Evolutionary conservation across 2,329 filamentous ascomycete genomes (phyloP), one percentile per base, ranked within the genome.

Genomic region (Xylaria sp.): DNA sequence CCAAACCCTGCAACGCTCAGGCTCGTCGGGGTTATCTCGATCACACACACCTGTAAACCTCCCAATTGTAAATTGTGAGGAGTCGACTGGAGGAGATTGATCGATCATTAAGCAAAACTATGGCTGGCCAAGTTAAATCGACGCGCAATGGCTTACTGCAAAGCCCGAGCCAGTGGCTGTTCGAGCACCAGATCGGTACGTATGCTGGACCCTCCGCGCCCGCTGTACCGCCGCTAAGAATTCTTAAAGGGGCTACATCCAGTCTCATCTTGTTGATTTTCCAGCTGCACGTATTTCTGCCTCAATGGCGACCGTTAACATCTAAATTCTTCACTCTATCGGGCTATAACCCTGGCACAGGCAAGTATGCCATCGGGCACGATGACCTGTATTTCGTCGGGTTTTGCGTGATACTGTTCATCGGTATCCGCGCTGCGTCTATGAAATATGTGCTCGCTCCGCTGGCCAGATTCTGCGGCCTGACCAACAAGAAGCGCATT

Each of bases 381-480:
- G 90, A 96, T 76, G 95, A 98, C 81, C 80, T 89, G 69, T 92
- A 90, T 78, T 88, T 94, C 75, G 88, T 97, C 50, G 78, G 86
- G 9, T 91, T 92, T 75, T 94, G 90, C 83, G 88, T 96, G 72
- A 85, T 97, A 64, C 86, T 93, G 60, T 94, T 97, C 78, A 97
- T 92, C 3, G 94, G 92, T 12, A 85, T 97, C 61, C 90, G 95
- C 68, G 94, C 93, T 34, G 89, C 88, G 58, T 85, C 88, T 61
- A 97, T 98, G 88, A 93, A 97, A 78, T 96, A 97, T 81, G 77
- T 96, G n/a, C 85, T 98, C 64, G 88, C 88, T 19, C 95, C 95
- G 4, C 81, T 96, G 61, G 94, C 92, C 36, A 89, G 87, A 69
- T 81, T 83, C 59, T 85, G 87, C 67, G 94, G 94, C 27, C 87